phyloP scores from a whole-genome alignment of 768 basidiomycete genomes.

The Lactarius hatsudake region DNA sequence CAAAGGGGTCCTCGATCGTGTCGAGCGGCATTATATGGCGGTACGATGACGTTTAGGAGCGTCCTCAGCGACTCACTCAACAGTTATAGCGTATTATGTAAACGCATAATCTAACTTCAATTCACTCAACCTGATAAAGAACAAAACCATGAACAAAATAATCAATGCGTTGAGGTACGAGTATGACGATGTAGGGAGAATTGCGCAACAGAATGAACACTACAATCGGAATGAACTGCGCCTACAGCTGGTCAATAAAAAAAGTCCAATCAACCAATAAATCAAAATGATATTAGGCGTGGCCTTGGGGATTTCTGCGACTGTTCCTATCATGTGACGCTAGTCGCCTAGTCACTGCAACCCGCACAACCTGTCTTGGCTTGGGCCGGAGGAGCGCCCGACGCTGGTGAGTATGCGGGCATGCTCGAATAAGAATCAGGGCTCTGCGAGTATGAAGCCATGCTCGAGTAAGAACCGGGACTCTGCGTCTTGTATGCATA shows the following conservation, averaged over 20 bases:
- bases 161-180: not conserved
- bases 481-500: conserved; percentile 27
- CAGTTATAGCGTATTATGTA: not conserved
- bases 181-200: not conserved
- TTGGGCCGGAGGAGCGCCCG: not conserved
- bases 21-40: conserved; percentile 26
- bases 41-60: not conserved
- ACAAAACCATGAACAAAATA: not conserved
- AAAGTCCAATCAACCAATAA: conserved; percentile 6
- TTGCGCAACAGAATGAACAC: not conserved
- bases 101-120: not conserved
- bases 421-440: not conserved
- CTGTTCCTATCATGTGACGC: not conserved
- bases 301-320: not conserved
- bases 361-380: conserved; percentile 6
- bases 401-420: not conserved
- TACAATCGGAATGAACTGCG: not conserved
- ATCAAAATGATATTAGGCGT: conserved; percentile 5
- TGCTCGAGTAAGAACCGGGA: conserved; percentile 16
- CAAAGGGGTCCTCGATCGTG: conserved; percentile 37
- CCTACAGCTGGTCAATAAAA: conserved; percentile 1
- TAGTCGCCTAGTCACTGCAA: conserved; percentile 4
- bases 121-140: not conserved
- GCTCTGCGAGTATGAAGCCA: not conserved
- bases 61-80: not conserved